These are phyloP conservation scores for Graphium sp. DNA, from an alignment of 2,329 filamentous ascomycete genomes.

Conservation along the genomic window DNA sequence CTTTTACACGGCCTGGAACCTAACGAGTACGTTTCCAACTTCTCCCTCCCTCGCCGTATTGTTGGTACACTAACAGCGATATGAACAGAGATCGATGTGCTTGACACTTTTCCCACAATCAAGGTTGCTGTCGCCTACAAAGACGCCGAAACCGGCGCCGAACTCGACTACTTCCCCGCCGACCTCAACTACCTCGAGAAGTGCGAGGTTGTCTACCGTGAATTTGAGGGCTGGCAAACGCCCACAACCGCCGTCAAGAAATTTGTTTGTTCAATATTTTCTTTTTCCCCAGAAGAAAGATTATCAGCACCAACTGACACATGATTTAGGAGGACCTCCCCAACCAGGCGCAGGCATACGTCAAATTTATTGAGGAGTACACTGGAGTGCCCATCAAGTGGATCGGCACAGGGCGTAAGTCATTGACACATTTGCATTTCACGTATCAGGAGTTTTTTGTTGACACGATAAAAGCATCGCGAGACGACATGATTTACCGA, in stretches of 20 bases:
- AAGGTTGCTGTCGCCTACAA: conserved; percentile 49
- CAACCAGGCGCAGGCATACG: conserved; percentile 44
- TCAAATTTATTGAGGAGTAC: conserved; percentile 51
- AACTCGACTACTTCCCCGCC: conserved; percentile 46
- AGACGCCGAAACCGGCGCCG: conserved; percentile 20
- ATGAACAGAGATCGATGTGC: conserved; percentile 41
- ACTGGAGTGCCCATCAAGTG: conserved; percentile 38
- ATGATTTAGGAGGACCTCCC: conserved; percentile 51
- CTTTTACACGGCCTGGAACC: conserved; percentile 39
- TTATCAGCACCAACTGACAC: too few species aligned
- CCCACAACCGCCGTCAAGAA: conserved; percentile 41
- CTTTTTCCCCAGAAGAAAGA: too few species aligned
- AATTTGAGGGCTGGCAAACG: conserved; percentile 52
- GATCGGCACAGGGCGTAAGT: conserved; percentile 53
- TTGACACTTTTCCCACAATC: conserved; percentile 59
- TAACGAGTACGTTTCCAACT: neutral
- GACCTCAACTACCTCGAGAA: conserved; percentile 39
- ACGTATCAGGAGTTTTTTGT: too few species aligned
- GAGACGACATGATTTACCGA: too few species aligned
- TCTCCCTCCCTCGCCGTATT: neutral
- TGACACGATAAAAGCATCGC: too few species aligned
- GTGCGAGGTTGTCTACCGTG: conserved; percentile 50
- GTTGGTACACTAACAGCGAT: neutral
- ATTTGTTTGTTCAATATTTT: too few species aligned
- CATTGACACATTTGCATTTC: too few species aligned